These are phyloP conservation scores for Elsinoe australis DNA, from an alignment of 2,329 filamentous ascomycete species.

Conservation along the genomic window DNA sequence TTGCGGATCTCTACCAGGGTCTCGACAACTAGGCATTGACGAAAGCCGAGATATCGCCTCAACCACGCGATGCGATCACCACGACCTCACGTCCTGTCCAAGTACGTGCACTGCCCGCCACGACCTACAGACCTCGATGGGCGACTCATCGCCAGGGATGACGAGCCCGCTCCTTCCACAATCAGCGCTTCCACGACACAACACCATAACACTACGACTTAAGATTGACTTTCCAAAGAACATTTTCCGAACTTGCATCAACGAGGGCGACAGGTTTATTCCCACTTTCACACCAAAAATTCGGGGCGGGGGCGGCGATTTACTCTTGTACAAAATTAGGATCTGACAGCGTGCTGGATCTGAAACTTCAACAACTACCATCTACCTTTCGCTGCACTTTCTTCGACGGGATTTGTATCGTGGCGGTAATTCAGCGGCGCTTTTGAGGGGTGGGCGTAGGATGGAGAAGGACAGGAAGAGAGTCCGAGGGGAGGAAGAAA, in stretches of 20 bases:
- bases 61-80: background rate
- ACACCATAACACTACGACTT: background rate
- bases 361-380: too few species aligned
- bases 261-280: background rate
- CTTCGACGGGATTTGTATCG: background rate
- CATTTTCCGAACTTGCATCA: background rate
- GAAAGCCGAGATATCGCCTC: background rate
- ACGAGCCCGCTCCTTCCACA: background rate
- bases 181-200: background rate
- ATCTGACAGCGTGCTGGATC: too few species aligned
- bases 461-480: background rate
- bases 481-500: background rate
- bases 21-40: slow-evolving; percentile 16
- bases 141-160: background rate
- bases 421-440: too few species aligned
- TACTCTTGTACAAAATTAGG: too few species aligned
- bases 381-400: too few species aligned
- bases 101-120: background rate
- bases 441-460: background rate
- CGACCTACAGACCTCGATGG: background rate
- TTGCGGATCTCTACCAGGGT: slow-evolving; percentile 15
- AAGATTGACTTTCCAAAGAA: background rate
- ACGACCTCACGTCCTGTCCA: background rate
- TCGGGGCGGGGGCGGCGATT: background rate
- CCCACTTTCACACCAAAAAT: background rate